Conservation (phyloP, 768 basidiomycete species). For the Pisolithus orientalis region DNA sequence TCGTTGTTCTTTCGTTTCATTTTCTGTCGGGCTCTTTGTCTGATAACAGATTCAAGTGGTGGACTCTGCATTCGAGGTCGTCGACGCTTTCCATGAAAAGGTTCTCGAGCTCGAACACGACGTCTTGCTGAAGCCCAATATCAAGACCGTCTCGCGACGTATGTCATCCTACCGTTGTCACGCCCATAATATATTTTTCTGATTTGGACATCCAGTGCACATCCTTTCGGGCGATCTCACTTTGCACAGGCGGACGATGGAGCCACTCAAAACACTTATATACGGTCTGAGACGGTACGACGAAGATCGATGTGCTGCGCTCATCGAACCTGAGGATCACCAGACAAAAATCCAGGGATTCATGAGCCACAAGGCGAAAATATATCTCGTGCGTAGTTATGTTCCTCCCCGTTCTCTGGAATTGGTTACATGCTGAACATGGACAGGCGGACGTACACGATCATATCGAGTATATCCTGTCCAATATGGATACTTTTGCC, state of each 20-base stretch:
- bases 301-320: slow-evolving; percentile 56
- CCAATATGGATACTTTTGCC: slow-evolving; percentile 68
- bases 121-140: slow-evolving; percentile 53
- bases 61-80: slow-evolving; percentile 59
- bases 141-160: slow-evolving; percentile 57
- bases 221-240: slow-evolving; percentile 72
- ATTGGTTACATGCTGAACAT: not conserved
- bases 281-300: slow-evolving; percentile 68
- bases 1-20: slow-evolving; percentile 2
- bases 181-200: not conserved
- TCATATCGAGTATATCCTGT: slow-evolving; percentile 68
- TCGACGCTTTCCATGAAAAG: slow-evolving; percentile 61
- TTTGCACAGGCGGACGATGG: slow-evolving; percentile 66
- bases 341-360: slow-evolving; percentile 43
- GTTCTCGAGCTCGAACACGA: slow-evolving; percentile 56
- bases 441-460: slow-evolving; percentile 65
- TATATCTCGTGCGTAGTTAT: slow-evolving; percentile 46
- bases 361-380: slow-evolving; percentile 64
- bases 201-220: slow-evolving; percentile 42
- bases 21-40: not conserved
- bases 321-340: slow-evolving; percentile 33
- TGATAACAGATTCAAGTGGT: slow-evolving; percentile 40
- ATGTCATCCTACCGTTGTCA: slow-evolving; percentile 18
- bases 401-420: not conserved
- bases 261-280: slow-evolving; percentile 63